Percentiles rank a stretch among this genome's conserved stretches.
Conservation (phyloP, 768 basidiomycete species). For the Kwoniella heveanensis region DNA sequence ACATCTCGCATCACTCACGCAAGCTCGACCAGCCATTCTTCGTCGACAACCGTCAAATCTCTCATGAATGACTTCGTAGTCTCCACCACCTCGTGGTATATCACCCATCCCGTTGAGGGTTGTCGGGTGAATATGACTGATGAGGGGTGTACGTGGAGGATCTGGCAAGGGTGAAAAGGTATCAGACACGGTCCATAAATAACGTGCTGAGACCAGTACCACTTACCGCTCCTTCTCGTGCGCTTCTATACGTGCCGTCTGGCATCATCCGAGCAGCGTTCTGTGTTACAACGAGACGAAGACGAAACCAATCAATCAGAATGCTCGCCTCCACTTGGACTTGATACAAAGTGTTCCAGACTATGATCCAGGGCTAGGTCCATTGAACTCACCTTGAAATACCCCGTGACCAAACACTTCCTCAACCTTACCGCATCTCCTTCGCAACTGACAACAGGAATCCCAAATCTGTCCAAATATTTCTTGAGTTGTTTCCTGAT, state of each 20-base stretch:
- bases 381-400: constrained; percentile 62
- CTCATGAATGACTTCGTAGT: constrained; percentile 94
- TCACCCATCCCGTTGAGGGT: constrained; percentile 86
- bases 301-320: neutral
- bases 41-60: constrained; percentile 89
- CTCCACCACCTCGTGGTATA: constrained; percentile 95
- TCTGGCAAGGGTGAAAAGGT: too few relatives aligned
- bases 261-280: constrained; percentile 88
- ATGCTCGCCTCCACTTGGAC: neutral
- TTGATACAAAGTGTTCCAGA: too few relatives aligned
- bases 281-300: constrained; percentile 57
- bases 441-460: constrained; percentile 81
- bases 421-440: constrained; percentile 80
- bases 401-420: constrained; percentile 87
- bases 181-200: too few relatives aligned
- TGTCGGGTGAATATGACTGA: constrained; percentile 92
- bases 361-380: too few relatives aligned
- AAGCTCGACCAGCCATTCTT: constrained; percentile 74
- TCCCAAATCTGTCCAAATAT: constrained; percentile 86
- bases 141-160: constrained; percentile 85
- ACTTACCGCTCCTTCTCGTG: constrained; percentile 78
- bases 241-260: constrained; percentile 89
- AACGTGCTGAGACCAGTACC: too few relatives aligned
- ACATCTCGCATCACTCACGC: too few relatives aligned
- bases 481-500: constrained; percentile 93